These are phyloP conservation scores for Vitis hybrid DNA, from an alignment of 177 flowering plant species.

Conservation along the genomic window DNA sequence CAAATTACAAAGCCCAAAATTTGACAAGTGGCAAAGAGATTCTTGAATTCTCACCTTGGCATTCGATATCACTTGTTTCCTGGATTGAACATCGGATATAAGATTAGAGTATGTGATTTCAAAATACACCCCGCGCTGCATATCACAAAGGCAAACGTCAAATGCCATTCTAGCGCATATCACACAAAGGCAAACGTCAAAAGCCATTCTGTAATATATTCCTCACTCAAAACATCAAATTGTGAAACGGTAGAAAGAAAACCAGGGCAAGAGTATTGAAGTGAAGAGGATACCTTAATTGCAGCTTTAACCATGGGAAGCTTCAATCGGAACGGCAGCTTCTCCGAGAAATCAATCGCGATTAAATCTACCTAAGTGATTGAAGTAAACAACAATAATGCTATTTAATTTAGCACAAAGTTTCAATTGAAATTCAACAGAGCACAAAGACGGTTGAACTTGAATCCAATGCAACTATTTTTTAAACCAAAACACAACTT, in stretches of 20 bases:
- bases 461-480: too few species aligned
- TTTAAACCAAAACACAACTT: too few species aligned
- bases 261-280: background rate
- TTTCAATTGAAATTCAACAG: background rate
- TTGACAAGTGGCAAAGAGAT: background rate
- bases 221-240: background rate
- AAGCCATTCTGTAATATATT: background rate
- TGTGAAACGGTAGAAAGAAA: background rate
- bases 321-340: slow-evolving; percentile 74
- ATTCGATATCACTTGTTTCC: slow-evolving; percentile 73
- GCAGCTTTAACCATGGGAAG: slow-evolving; percentile 78
- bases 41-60: slow-evolving; percentile 64
- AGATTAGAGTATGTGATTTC: slow-evolving; percentile 66
- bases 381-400: background rate
- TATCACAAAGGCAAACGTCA: slow-evolving; percentile 4
- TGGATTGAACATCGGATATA: slow-evolving; percentile 51
- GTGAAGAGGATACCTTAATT: slow-evolving; percentile 47
- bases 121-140: slow-evolving; percentile 88
- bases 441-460: background rate
- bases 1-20: background rate
- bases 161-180: slow-evolving; percentile 13
- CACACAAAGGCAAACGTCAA: slow-evolving; percentile 4
- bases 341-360: slow-evolving; percentile 77
- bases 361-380: slow-evolving; percentile 74
- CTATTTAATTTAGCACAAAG: background rate